Evolutionary conservation across 371 early-diverging fungal species (phyloP).

Genomic region (Mucor piriformis): DNA sequence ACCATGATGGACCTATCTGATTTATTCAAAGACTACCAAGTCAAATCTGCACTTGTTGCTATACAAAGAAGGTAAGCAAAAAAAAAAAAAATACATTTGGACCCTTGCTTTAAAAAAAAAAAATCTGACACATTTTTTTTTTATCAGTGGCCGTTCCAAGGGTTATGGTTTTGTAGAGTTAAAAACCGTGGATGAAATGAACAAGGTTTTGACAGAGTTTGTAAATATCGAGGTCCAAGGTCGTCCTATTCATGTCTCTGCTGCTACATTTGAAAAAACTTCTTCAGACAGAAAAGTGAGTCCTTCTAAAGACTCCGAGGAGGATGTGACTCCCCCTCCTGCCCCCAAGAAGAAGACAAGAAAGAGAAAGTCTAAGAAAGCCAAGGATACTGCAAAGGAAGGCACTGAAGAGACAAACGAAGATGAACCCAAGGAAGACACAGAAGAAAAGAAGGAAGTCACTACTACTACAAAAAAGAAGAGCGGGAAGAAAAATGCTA

Average conservation of each 20-base stretch:
- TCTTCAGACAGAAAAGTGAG: constrained; percentile 6
- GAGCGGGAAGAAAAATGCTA: constrained; percentile 11
- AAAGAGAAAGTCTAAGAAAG: constrained; percentile 15
- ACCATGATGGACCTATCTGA: constrained; percentile 73
- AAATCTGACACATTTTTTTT: neutral
- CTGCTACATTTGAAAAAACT: constrained; percentile 51
- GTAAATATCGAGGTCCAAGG: constrained; percentile 66
- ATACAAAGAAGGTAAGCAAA: constrained; percentile 37
- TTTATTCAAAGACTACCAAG: constrained; percentile 82
- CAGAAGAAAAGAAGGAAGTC: constrained; percentile 17
- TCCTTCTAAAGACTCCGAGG: neutral
- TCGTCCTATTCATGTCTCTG: constrained; percentile 71
- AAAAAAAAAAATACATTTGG: neutral
- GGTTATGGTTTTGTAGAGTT: constrained; percentile 95
- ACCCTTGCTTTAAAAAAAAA: neutral
- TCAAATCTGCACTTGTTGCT: constrained; percentile 78
- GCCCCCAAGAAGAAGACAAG: constrained; percentile 1
- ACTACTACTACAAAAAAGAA: too few species aligned
- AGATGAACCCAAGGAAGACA: constrained; percentile 6
- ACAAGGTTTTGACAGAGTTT: constrained; percentile 71
- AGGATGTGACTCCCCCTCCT: neutral
- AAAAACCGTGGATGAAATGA: constrained; percentile 78
- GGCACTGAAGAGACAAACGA: constrained; percentile 17
- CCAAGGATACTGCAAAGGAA: constrained; percentile 11
- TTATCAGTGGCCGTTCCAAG: constrained; percentile 78